Percentiles rank a stretch among this genome's conserved stretches.
Evolutionary conservation across 2,329 filamentous ascomycete species (phyloP).

Genomic region (Penicillium sp.): DNA sequence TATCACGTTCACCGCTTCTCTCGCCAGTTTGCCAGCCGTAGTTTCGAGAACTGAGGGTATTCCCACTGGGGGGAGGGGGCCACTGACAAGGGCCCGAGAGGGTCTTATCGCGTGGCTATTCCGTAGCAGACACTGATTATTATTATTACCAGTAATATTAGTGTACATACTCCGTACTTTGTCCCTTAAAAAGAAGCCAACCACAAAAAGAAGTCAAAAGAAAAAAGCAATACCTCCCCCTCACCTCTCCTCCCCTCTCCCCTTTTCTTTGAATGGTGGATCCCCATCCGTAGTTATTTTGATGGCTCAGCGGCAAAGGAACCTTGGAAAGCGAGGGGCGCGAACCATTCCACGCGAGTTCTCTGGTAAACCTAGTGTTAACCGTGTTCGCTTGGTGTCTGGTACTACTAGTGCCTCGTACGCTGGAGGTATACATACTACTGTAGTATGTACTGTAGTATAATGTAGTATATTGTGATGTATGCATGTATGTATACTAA

Average conservation of each 20-base stretch:
- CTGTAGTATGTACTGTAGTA: neutral
- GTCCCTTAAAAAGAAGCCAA: too few relatives aligned
- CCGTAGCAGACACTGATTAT: too few relatives aligned
- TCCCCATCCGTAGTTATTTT: neutral
- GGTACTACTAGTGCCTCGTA: neutral
- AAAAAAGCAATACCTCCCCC: too few relatives aligned
- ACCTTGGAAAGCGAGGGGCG: conserved; percentile 16
- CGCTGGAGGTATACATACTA: neutral
- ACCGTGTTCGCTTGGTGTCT: neutral
- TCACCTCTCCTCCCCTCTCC: too few relatives aligned
- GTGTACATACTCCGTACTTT: neutral
- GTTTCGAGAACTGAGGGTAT: neutral
- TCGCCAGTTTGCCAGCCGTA: conserved; percentile 2
- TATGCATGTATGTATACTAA: too few relatives aligned
- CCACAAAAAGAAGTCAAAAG: too few relatives aligned
- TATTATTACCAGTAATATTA: too few relatives aligned
- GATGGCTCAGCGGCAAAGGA: conserved; percentile 12
- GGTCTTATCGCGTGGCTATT: neutral
- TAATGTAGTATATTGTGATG: too few relatives aligned
- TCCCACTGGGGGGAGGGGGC: neutral
- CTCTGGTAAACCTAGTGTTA: too few relatives aligned
- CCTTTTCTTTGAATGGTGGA: conserved; percentile 5
- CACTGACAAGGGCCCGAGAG: too few relatives aligned
- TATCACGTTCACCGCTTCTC: conserved; percentile 31
- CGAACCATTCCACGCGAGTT: conserved; percentile 17